Evolutionary conservation across 331 rosid genomes (phyloP).

Genomic region (Quercus tomentella): DNA sequence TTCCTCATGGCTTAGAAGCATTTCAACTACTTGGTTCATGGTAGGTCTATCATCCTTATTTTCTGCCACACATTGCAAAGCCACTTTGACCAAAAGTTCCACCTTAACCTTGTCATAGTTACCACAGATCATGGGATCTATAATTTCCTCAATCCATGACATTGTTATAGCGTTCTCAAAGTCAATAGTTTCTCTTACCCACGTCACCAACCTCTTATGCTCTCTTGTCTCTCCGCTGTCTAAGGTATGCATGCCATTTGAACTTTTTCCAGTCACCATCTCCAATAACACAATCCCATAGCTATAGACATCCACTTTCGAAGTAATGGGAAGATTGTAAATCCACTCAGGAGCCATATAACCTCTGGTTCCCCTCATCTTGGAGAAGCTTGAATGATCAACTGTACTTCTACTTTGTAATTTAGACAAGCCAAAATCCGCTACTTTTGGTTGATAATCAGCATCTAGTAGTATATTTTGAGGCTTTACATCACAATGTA

Average conservation of each 20-base stretch:
- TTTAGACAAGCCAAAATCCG: constrained; percentile 73
- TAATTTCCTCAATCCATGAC: constrained; percentile 35
- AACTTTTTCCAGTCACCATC: constrained; percentile 43
- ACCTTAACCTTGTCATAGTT: constrained; percentile 2
- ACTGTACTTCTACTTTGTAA: constrained; percentile 40
- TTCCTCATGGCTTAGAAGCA: constrained; percentile 30
- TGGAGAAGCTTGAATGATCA: constrained; percentile 35
- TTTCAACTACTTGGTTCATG: constrained; percentile 27
- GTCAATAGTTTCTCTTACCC: constrained; percentile 33
- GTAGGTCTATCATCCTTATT: too few species aligned
- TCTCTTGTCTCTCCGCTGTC: constrained; percentile 22
- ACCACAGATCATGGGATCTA: constrained; percentile 27
- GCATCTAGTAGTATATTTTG: constrained; percentile 61
- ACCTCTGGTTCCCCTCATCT: constrained; percentile 72
- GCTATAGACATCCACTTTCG: constrained; percentile 73
- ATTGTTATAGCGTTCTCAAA: background rate
- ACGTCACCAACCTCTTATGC: constrained; percentile 31
- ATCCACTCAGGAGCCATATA: constrained; percentile 90
- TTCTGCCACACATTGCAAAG: too few species aligned
- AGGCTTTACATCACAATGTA: constrained; percentile 79
- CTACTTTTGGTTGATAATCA: constrained; percentile 50
- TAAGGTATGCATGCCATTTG: constrained; percentile 14
- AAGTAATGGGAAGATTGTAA: constrained; percentile 48
- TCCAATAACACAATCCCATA: constrained; percentile 68
- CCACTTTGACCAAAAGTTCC: constrained; percentile 18